Evolutionary conservation across 2,329 filamentous ascomycete species (phyloP).

Genomic region (Fusarium sp.): DNA sequence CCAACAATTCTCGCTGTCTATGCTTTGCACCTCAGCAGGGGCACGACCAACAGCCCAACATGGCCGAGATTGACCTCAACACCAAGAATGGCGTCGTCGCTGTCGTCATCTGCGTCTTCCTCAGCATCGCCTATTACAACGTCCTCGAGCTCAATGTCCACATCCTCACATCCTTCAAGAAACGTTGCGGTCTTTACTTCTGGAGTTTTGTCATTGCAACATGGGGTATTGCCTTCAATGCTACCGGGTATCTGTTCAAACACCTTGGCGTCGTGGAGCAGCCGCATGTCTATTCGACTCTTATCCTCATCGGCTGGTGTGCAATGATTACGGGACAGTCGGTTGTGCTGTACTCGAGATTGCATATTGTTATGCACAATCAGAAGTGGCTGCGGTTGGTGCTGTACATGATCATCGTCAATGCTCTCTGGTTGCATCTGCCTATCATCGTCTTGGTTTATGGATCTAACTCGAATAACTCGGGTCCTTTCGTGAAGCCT

Average conservation of each 20-base stretch:
- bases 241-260: slow-evolving; percentile 60
- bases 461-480: slow-evolving; percentile 55
- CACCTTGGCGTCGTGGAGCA: slow-evolving; percentile 26
- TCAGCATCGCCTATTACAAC: slow-evolving; percentile 47
- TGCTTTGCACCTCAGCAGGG: background rate
- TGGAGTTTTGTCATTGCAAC: slow-evolving; percentile 51
- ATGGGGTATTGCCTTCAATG: slow-evolving; percentile 47
- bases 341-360: slow-evolving; percentile 70
- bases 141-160: slow-evolving; percentile 49
- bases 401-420: slow-evolving; percentile 67
- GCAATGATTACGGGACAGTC: slow-evolving; percentile 71
- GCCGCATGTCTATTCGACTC: slow-evolving; percentile 35
- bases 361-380: slow-evolving; percentile 69
- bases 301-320: slow-evolving; percentile 48
- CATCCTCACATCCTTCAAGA: slow-evolving; percentile 49
- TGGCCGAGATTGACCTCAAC: background rate
- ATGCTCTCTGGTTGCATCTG: slow-evolving; percentile 61
- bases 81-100: slow-evolving; percentile 39
- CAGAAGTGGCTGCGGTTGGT: slow-evolving; percentile 60
- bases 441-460: slow-evolving; percentile 67
- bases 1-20: background rate
- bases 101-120: slow-evolving; percentile 37
- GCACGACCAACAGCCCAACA: background rate
- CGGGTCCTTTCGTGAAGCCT: slow-evolving; percentile 31
- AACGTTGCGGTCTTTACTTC: slow-evolving; percentile 50